Percentiles rank a stretch among this genome's conserved stretches.
Conservation (phyloP, 2,329 filamentous ascomycete genomes). For the Monascus ruber region DNA sequence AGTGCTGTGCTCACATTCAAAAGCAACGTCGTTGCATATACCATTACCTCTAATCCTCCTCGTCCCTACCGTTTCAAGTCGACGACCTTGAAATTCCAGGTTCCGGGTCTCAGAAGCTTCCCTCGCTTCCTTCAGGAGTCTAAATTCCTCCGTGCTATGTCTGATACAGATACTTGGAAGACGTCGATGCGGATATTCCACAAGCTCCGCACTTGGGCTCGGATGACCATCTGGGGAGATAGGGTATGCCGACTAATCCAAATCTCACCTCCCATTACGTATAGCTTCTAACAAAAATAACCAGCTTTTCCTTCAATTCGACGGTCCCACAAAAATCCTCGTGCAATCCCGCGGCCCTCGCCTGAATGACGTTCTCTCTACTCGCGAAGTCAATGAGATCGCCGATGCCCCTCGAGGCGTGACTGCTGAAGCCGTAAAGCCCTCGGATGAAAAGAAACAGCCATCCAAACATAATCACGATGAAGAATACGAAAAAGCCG, state of each 20-base stretch:
- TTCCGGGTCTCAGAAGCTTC: constrained; percentile 54
- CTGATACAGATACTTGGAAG: constrained; percentile 62
- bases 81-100: constrained; percentile 60
- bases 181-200: constrained; percentile 53
- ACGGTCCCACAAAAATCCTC: constrained; percentile 73
- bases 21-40: constrained; percentile 84
- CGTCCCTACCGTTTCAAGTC: constrained; percentile 80
- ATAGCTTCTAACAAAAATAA: constrained; percentile 1
- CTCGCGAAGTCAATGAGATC: constrained; percentile 77
- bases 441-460: constrained; percentile 5
- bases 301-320: constrained; percentile 74
- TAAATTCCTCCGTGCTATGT: constrained; percentile 62
- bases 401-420: constrained; percentile 68
- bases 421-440: constrained; percentile 47
- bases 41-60: constrained; percentile 60
- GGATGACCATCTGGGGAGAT: constrained; percentile 86
- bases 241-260: constrained; percentile 38
- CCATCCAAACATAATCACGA: constrained; percentile 2
- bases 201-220: constrained; percentile 60
- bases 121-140: constrained; percentile 54
- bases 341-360: constrained; percentile 77
- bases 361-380: constrained; percentile 65
- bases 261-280: not conserved
- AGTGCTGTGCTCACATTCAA: constrained; percentile 3
- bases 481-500: constrained; percentile 9